Base-by-base conservation (phyloP, 495 filamentous ascomycete genomes). In the Tuber aestivum region DNA sequence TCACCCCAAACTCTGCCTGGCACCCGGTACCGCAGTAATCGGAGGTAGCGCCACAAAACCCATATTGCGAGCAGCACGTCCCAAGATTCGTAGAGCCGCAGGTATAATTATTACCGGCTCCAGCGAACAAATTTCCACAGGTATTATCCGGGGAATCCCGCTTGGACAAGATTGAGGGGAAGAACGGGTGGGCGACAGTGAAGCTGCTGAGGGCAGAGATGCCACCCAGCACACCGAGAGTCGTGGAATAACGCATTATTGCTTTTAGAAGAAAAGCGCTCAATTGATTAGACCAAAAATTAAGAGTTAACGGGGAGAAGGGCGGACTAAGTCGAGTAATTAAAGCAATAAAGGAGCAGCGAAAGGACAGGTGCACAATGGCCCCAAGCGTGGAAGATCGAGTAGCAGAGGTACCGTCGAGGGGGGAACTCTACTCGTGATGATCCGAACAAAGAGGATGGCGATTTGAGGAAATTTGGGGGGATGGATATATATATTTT, bases 11-110 rank as follows among this genome's bases (percentile, higher is more conserved):
- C 27, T 35, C 75, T 32, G 80, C 72, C 79, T 87, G 86, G 72
- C 89, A 90, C 0, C 87, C 87, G 23, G 82, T 82, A 37, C 86
- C 87, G 79, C 89, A 90, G 75, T 86, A 89, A 38, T 83, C 84
- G 10, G 78, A 74, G 12, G 84, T 84, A 35, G 84, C 83, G 37
- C 88, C 88, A 77, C 87, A 89, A 80, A 84, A 89, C 56, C 86
- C 86, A 76, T 78, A 81, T 76, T 82, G 81, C 72, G 81, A 82
- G 41, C 81, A 82, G 72, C 81, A 82, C 27, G 70, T 16, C 27
- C 80, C 80, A 2, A 2, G 0, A n/a, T 70, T 79, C 65, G 80
- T 23, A 32, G 74, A 20, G 48, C 23, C 70, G 50, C 81, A 82
- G 44, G 78, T 72, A 61, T 82, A 82, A 50, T 73, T 72, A n/a